These are phyloP conservation scores for Ophiocordyceps unilateralis DNA, from an alignment of 2,329 filamentous ascomycete genomes.

Conservation along the genomic window DNA sequence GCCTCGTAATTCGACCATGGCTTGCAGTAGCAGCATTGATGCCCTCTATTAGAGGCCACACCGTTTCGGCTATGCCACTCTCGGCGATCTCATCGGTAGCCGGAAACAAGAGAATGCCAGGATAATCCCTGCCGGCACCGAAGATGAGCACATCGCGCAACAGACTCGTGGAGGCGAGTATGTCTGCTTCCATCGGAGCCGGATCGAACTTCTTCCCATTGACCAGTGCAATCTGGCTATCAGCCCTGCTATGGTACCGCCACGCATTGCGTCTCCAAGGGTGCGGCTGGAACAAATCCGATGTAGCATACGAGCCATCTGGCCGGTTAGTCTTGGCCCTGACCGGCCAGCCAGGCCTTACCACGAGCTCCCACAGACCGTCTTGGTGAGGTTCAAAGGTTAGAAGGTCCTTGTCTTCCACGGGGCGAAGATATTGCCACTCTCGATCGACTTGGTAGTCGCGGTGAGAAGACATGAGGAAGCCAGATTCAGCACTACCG, in stretches of 20 bases:
- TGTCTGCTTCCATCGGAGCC: conserved; percentile 37
- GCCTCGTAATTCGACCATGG: conserved; percentile 29
- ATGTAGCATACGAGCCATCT: conserved; percentile 44
- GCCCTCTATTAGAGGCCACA: conserved; percentile 18
- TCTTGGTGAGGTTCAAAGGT: conserved; percentile 26
- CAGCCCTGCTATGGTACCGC: conserved; percentile 43
- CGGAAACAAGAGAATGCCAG: conserved; percentile 38
- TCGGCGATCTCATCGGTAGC: conserved; percentile 4
- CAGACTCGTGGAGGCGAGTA: conserved; percentile 21
- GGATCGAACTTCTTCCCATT: conserved; percentile 57
- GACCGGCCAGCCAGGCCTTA: conserved; percentile 38
- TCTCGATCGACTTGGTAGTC: conserved; percentile 34
- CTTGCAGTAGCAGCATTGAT: conserved; percentile 30
- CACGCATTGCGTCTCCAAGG: conserved; percentile 32
- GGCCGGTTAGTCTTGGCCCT: conserved; percentile 37
- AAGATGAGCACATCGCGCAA: conserved; percentile 42
- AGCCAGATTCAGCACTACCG: conserved; percentile 50
- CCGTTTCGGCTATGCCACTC: not conserved
- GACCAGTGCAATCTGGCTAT: conserved; percentile 42
- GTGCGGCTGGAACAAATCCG: conserved; percentile 44
- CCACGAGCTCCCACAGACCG: conserved; percentile 33
- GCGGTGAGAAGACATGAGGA: conserved; percentile 44
- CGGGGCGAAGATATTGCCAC: conserved; percentile 41
- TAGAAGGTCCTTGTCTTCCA: conserved; percentile 13
- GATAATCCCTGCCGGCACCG: conserved; percentile 36